Evolutionary conservation across 2,329 filamentous ascomycete genomes (phyloP).

Genomic region (Mariannaea elegans): DNA sequence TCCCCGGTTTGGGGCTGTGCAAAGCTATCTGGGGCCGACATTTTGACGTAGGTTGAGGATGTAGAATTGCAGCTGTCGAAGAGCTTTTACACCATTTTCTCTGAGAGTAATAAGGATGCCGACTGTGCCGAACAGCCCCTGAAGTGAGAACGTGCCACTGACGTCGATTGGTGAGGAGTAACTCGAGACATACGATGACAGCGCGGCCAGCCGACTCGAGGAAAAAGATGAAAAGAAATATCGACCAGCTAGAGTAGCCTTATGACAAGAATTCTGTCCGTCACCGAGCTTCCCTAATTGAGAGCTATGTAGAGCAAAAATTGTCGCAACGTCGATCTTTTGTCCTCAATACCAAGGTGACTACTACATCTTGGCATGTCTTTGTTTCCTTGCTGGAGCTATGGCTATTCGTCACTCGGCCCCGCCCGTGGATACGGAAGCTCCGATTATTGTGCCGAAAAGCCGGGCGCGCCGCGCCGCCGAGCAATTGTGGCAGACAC

Average conservation of each 20-base stretch:
- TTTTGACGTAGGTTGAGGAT: background rate
- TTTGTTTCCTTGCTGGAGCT: background rate
- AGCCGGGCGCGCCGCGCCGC: background rate
- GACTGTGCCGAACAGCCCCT: background rate
- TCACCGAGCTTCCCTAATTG: slow-evolving; percentile 12
- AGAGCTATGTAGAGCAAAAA: background rate
- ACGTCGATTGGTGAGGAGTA: background rate
- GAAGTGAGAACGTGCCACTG: background rate
- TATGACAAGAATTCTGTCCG: background rate
- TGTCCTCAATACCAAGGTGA: background rate
- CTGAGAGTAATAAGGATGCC: background rate
- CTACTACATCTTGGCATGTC: background rate
- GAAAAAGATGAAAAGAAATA: background rate
- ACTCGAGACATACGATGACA: background rate
- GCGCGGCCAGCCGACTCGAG: no score
- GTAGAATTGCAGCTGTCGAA: background rate
- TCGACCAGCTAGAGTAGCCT: background rate
- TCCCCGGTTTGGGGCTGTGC: background rate
- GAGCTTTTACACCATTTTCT: background rate
- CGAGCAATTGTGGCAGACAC: background rate
- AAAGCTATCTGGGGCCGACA: background rate
- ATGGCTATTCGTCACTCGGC: background rate
- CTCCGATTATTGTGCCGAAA: background rate
- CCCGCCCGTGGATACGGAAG: background rate
- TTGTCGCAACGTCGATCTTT: background rate